Percentiles rank a stretch among this genome's conserved stretches.
These are phyloP conservation scores for Phalaenopsis aphrodite DNA, from an alignment of 106 monocot genomes.

Conservation along the genomic window DNA sequence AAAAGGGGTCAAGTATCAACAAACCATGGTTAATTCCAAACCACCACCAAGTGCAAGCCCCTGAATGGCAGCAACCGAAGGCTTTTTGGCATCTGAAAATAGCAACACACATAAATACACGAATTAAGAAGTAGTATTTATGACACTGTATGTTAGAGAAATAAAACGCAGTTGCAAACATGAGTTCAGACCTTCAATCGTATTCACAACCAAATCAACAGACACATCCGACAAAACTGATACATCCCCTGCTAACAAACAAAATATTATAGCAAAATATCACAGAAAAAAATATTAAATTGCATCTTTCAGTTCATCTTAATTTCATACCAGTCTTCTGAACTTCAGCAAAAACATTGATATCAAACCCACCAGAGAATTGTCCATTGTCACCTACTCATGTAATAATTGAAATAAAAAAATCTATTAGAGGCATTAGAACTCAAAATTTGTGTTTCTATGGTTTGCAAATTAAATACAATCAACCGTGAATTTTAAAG, in stretches of 20 bases:
- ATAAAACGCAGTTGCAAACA: not conserved
- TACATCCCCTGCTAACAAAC: constrained; percentile 46
- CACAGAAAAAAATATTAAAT: not conserved
- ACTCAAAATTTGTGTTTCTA: not conserved
- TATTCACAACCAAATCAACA: constrained; percentile 66
- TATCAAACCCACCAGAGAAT: constrained; percentile 97
- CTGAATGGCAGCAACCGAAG: constrained; percentile 95
- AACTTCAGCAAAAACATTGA: constrained; percentile 64
- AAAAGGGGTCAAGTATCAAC: constrained; percentile 10
- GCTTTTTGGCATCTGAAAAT: constrained; percentile 72
- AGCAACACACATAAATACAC: not conserved
- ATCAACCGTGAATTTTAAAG: too few species aligned
- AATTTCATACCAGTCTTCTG: constrained; percentile 64
- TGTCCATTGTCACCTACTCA: constrained; percentile 54
- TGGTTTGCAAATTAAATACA: too few species aligned
- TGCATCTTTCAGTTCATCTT: not conserved
- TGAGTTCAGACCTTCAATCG: constrained; percentile 64
- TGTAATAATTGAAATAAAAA: not conserved
- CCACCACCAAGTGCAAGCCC: constrained; percentile 97
- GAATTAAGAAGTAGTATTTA: not conserved
- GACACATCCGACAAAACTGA: constrained; percentile 73
- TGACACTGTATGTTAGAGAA: not conserved
- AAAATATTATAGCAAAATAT: constrained; percentile 10
- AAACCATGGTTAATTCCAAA: constrained; percentile 84
- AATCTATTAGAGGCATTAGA: not conserved